Conservation (phyloP, 1,284 basidiomycete species). For the Apiotrichum gracile region DNA sequence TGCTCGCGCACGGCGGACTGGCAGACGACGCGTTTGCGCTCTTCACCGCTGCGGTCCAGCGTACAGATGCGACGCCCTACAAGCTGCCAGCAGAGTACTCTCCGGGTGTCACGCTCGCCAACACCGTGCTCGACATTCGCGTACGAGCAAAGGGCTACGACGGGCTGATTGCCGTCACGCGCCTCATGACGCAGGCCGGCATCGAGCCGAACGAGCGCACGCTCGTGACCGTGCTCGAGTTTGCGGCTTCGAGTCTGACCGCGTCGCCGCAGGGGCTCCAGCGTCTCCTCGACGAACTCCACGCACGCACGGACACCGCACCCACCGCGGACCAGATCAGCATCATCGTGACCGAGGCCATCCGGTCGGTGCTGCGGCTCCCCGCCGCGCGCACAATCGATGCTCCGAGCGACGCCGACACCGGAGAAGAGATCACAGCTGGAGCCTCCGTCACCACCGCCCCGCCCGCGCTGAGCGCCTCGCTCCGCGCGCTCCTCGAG, state of each 20-base stretch:
- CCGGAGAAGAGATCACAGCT: too few species aligned
- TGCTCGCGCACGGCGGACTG: constrained; percentile 5
- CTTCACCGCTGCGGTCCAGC: neutral
- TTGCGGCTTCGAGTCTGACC: constrained; percentile 13
- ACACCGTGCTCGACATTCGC: constrained; percentile 15
- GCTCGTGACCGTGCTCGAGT: constrained; percentile 25
- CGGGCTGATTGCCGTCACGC: constrained; percentile 9
- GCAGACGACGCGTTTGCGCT: constrained; percentile 10
- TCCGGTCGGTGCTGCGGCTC: constrained; percentile 9
- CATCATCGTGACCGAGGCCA: constrained; percentile 17
- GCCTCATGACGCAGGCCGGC: constrained; percentile 13
- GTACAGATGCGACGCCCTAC: neutral
- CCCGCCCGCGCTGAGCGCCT: constrained; percentile 1
- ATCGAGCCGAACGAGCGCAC: constrained; percentile 29
- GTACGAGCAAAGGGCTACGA: constrained; percentile 3
- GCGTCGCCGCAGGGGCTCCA: constrained; percentile 21
- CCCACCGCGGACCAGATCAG: constrained; percentile 22
- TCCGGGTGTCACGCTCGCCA: constrained; percentile 18
- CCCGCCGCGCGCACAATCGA: too few species aligned
- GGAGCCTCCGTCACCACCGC: too few species aligned
- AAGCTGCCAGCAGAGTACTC: constrained; percentile 7
- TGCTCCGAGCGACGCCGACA: too few species aligned
- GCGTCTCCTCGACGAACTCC: constrained; percentile 18
- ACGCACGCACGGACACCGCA: constrained; percentile 12
- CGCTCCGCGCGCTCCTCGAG: constrained; percentile 2